These are phyloP conservation scores for Amylostereum areolatum DNA, from an alignment of 1,284 basidiomycete species.

Conservation along the genomic window DNA sequence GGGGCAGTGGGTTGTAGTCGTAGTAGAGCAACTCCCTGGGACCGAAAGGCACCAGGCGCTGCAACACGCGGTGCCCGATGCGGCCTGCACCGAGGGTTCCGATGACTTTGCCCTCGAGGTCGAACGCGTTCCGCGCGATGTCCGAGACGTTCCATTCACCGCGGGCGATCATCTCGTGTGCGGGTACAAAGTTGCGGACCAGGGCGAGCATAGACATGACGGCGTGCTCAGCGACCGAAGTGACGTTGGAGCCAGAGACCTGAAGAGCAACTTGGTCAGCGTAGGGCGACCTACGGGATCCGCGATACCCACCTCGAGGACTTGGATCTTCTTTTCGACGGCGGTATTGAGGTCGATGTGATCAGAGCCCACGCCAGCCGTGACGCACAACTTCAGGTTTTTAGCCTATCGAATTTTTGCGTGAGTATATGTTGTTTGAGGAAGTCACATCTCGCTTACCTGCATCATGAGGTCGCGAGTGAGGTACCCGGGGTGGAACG, in stretches of 20 bases:
- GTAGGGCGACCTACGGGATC: too few relatives aligned
- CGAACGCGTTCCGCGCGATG: constrained; percentile 76
- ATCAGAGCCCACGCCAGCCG: constrained; percentile 93
- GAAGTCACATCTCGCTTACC: too few relatives aligned
- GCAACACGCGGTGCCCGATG: constrained; percentile 90
- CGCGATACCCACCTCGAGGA: constrained; percentile 4
- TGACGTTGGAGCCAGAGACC: constrained; percentile 58
- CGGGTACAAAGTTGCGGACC: constrained; percentile 82
- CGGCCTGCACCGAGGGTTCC: constrained; percentile 84
- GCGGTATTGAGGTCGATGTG: constrained; percentile 90
- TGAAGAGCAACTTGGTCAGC: constrained; percentile 16
- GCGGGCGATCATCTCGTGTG: constrained; percentile 79
- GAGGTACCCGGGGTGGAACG: constrained; percentile 51
- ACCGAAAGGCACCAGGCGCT: constrained; percentile 84
- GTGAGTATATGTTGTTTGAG: too few relatives aligned
- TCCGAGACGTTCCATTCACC: constrained; percentile 85
- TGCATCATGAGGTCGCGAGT: constrained; percentile 17
- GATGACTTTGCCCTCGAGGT: constrained; percentile 88
- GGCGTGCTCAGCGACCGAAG: constrained; percentile 92
- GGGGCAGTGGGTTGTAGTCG: constrained; percentile 61
- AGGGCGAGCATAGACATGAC: constrained; percentile 80
- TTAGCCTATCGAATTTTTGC: too few relatives aligned
- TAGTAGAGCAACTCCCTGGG: constrained; percentile 91
- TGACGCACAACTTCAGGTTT: constrained; percentile 90
- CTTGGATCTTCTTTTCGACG: constrained; percentile 78